Evolutionary conservation across 2,329 filamentous ascomycete genomes (phyloP), one percentile per base, ranked within the genome.

Genomic region (Epichloe bromicola): DNA sequence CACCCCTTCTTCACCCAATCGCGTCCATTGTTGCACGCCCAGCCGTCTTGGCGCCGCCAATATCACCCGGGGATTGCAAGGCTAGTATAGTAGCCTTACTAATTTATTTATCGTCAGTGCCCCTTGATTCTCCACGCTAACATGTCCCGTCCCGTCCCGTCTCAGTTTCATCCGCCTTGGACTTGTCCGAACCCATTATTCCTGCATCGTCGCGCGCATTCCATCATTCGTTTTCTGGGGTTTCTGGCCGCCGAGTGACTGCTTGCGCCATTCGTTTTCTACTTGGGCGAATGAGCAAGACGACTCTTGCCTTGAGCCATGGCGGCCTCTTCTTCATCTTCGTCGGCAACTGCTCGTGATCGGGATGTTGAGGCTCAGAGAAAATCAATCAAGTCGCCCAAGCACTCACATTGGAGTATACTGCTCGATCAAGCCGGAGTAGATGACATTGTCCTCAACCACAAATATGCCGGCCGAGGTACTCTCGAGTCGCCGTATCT

Each of bases 401-500:
- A 63, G 26, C 59, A 70, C 42, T 65, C 68, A 14, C 74, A 79
- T 64, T 77, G 73, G 63, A 66, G 70, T 47, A 65, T 80, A 50
- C 69, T 86, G 52, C 63, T 75, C 46, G 74, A 83, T 60, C 80
- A 79, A 50, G 72, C 74, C 26, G 75, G 75, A 43, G 66, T 86
- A 48, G 81, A 75, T 0, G 69, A 74, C 45, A 73, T 75, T 49
- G 75, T 83, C 8, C 65, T 82, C 44, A 68, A 75, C 48, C 70
- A 78, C 63, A 62, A 67, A 3, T 86, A 84, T 58, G 61, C 65
- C 15, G 82, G 82, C 26, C 64, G 74, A 12, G 85, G 85, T 53
- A 88, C 84, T 2, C 63, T 72, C 8, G 78, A 83, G 42, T 78
- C 83, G 40, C 85, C 85, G 1, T 88, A 78, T 56, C 66, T 81